phyloP scores from a whole-genome alignment of 495 filamentous ascomycete genomes.

The Xylaria venustula region DNA sequence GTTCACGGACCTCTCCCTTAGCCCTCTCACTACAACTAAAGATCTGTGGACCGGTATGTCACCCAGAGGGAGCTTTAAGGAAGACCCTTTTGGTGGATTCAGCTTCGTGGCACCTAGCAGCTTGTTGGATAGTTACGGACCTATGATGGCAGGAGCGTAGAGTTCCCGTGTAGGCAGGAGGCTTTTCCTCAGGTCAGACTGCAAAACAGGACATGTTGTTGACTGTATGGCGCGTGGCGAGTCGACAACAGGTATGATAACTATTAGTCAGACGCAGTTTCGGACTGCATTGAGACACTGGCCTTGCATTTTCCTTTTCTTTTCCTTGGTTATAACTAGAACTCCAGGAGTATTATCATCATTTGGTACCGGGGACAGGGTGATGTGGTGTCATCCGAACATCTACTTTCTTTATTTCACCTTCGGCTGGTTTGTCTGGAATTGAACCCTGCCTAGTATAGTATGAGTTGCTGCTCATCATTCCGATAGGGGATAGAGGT shows the following conservation, averaged over 20 bases:
- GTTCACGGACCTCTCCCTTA: slow-evolving; percentile 82
- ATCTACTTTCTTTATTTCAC: neutral
- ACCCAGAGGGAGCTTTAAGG: slow-evolving; percentile 42
- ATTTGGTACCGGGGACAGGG: neutral
- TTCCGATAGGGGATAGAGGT: too few relatives aligned
- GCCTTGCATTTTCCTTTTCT: neutral
- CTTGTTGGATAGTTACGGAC: slow-evolving; percentile 63
- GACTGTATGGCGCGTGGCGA: neutral
- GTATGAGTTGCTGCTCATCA: too few relatives aligned
- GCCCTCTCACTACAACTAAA: slow-evolving; percentile 56
- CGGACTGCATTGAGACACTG: neutral
- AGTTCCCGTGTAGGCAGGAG: neutral
- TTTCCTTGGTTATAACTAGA: neutral
- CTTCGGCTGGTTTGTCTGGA: neutral
- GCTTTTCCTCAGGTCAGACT: neutral
- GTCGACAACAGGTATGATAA: neutral
- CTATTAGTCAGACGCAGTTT: neutral
- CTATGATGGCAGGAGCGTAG: slow-evolving; percentile 11
- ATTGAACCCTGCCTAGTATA: neutral
- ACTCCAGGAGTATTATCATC: neutral
- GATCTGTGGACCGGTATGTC: slow-evolving; percentile 30
- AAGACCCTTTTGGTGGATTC: slow-evolving; percentile 89
- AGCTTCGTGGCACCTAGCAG: slow-evolving; percentile 91
- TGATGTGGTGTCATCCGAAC: neutral
- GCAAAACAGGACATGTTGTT: neutral